Conservation (phyloP, 2,329 filamentous ascomycete genomes). For the Beauveria sp. region DNA sequence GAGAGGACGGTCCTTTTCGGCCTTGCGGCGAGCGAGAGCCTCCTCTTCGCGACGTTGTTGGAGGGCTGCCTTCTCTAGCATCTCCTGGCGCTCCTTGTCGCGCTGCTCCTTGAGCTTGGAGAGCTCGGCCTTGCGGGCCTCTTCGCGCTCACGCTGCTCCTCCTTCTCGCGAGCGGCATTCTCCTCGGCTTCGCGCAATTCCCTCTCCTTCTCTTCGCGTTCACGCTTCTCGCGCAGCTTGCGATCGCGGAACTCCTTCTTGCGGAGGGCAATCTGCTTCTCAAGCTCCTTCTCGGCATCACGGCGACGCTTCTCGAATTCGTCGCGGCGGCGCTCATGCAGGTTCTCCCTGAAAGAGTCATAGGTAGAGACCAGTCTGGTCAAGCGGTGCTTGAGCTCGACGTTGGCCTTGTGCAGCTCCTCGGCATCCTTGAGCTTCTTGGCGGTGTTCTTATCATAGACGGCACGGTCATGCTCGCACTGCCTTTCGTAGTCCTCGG, state of each 20-base stretch:
- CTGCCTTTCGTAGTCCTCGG: conserved; percentile 78
- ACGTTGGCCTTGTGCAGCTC: conserved; percentile 87
- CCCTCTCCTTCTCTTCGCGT: conserved; percentile 74
- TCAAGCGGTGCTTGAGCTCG: conserved; percentile 86
- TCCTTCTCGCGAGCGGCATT: conserved; percentile 73
- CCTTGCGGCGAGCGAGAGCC: conserved; percentile 67
- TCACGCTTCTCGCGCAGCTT: conserved; percentile 77
- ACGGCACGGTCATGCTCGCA: conserved; percentile 68
- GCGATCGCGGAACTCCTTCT: conserved; percentile 81
- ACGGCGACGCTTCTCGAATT: conserved; percentile 91
- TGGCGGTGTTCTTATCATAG: conserved; percentile 70
- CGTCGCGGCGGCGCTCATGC: conserved; percentile 79
- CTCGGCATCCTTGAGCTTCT: conserved; percentile 74
- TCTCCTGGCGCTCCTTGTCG: conserved; percentile 61
- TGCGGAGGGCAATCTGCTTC: conserved; percentile 78
- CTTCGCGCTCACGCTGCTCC: conserved; percentile 71
- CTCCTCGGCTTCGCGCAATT: conserved; percentile 78
- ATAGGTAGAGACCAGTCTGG: conserved; percentile 75
- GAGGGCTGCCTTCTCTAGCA: conserved; percentile 53
- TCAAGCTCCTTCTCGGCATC: conserved; percentile 89
- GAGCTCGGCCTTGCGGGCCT: conserved; percentile 67
- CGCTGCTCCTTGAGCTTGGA: conserved; percentile 59
- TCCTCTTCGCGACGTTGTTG: conserved; percentile 85
- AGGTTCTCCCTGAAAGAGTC: conserved; percentile 76
- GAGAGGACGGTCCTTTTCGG: conserved; percentile 47